Base-by-base conservation (phyloP, 2,329 filamentous ascomycete species). In the Colletotrichum chlorophyti region DNA sequence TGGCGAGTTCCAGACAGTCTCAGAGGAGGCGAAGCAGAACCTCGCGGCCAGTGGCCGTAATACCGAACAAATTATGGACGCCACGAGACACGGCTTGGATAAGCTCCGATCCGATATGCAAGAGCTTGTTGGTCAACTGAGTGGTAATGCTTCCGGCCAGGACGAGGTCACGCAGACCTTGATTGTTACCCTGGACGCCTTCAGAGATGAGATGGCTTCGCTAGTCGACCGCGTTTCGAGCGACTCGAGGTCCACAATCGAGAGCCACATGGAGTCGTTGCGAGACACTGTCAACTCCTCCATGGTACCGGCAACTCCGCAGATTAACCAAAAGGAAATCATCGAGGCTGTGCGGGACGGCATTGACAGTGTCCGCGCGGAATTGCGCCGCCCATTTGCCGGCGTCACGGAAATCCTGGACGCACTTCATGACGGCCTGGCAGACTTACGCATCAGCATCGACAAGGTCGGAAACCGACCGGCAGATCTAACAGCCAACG, bases 331-430 rank as follows among this genome's bases (percentile, higher is more conserved):
- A 63, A 76, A 90, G 31, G 90, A 93, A 47, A 82, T 94, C 23
- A 80, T 96, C 1, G 84, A 90, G 60, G 85, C 87, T 9, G 76
- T 94, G 3, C 86, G 84, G 26, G 85, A 83, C 40, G 91, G 93
- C 2, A 81, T 97, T 32, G 90, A 91, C 60, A 84, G 83, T 38
- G 81, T 97, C 29, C 85, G 91, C 5, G 81, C 84, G 14, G 93
- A 97, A 64, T 83, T 97, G 46, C 88, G 88, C 7, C 78, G 83
- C 12, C 83, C 83, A 3, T 79, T 84, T 40, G 78, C 82, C 14
- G 91, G 93, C 63, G 94, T 92, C 0, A 90, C 92, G 48, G 93
- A 97, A 68, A 91, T 97, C 10, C 80, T 98, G 2, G 92, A 97
- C 69, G 91, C 93, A 1, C 80, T 98, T 51, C 93, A 96, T 58